phyloP scores from a whole-genome alignment of 2,329 filamentous ascomycete species.

The Curvularia lunata region DNA sequence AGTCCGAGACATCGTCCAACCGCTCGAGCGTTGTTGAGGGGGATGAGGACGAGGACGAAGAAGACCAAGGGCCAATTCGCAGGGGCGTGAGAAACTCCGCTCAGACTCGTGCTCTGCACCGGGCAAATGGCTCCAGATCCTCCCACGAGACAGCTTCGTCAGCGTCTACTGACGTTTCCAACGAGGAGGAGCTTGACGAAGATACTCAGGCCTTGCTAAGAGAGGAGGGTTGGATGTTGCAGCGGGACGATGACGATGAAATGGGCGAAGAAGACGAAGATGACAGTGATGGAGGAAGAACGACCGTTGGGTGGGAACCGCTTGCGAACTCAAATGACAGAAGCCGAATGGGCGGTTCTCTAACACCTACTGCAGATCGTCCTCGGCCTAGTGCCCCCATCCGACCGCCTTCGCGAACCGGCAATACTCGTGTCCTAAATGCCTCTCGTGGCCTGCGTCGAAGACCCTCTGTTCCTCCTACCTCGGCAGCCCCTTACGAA shows the following conservation, averaged over 20 bases:
- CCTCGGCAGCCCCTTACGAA: constrained; percentile 47
- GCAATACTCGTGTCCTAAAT: constrained; percentile 42
- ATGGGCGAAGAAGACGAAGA: constrained; percentile 48
- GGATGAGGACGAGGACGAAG: constrained; percentile 46
- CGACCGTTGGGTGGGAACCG: constrained; percentile 55
- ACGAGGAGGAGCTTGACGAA: constrained; percentile 49
- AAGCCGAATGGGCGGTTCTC: constrained; percentile 54
- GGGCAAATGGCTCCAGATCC: constrained; percentile 45
- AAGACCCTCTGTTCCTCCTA: constrained; percentile 47
- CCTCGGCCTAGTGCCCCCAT: constrained; percentile 49
- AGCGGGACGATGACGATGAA: constrained; percentile 49
- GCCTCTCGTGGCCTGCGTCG: constrained; percentile 49
- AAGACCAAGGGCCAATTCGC: constrained; percentile 46
- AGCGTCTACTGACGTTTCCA: constrained; percentile 45
- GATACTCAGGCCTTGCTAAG: constrained; percentile 47
- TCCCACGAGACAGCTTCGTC: constrained; percentile 41
- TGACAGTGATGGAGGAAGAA: constrained; percentile 52
- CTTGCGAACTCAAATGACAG: constrained; percentile 54
- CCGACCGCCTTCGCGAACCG: constrained; percentile 48
- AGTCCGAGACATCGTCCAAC: constrained; percentile 49
- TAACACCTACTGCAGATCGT: constrained; percentile 57
- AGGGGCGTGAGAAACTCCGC: constrained; percentile 41
- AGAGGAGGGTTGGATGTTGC: constrained; percentile 48
- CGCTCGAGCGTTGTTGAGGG: constrained; percentile 45
- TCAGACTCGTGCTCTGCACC: constrained; percentile 38